Percentiles rank a stretch among this genome's conserved stretches.
Evolutionary conservation across 495 filamentous ascomycete genomes (phyloP).

Genomic region (Daldinia concentrica): DNA sequence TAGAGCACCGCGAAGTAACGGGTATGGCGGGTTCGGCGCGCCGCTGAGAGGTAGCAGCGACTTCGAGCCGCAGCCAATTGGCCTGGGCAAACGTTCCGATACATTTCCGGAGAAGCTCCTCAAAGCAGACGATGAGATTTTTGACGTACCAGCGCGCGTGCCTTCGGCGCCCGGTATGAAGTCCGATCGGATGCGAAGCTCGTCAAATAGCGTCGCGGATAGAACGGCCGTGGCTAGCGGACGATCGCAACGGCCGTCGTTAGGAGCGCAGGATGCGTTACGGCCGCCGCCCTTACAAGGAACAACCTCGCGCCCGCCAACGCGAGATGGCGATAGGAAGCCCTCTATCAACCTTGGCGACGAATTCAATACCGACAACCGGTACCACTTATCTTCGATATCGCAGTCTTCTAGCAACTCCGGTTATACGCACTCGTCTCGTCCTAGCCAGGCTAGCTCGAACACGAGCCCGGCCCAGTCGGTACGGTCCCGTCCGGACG

Average conservation of each 20-base stretch:
- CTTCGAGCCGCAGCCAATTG: conserved; percentile 49
- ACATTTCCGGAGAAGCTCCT: conserved; percentile 69
- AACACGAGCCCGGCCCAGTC: conserved; percentile 70
- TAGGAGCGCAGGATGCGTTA: conserved; percentile 57
- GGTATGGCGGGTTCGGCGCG: conserved; percentile 60
- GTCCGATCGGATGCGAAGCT: conserved; percentile 49
- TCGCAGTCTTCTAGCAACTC: conserved; percentile 78
- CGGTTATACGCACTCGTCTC: conserved; percentile 60
- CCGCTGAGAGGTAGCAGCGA: conserved; percentile 47
- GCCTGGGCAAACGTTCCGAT: conserved; percentile 59
- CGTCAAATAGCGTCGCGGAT: conserved; percentile 41
- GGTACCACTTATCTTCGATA: conserved; percentile 69
- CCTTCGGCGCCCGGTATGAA: conserved; percentile 57
- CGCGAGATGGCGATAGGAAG: conserved; percentile 35
- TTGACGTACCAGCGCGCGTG: conserved; percentile 53
- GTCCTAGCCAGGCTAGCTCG: conserved; percentile 73
- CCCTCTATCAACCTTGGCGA: conserved; percentile 57
- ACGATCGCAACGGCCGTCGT: conserved; percentile 53
- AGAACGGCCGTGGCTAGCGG: conserved; percentile 42
- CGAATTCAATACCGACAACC: conserved; percentile 62
- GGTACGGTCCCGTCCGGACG: conserved; percentile 48
- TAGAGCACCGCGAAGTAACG: conserved; percentile 55
- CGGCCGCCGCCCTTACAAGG: conserved; percentile 60
- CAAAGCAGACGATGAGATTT: conserved; percentile 46
- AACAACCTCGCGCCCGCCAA: conserved; percentile 54